These are phyloP conservation scores for Leccinum incarnatum DNA, from an alignment of 768 basidiomycete genomes.

Conservation along the genomic window DNA sequence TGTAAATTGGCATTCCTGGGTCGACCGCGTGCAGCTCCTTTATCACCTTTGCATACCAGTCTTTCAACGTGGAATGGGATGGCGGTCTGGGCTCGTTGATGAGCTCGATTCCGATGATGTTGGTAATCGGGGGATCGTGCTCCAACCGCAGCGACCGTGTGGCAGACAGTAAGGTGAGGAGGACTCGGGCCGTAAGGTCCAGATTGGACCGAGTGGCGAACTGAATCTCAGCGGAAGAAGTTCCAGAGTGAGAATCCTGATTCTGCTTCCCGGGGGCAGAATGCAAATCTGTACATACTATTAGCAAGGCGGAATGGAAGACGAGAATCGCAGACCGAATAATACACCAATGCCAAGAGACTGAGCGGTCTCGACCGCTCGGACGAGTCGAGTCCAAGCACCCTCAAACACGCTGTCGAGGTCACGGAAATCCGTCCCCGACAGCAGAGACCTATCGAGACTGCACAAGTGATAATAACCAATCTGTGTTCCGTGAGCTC, in stretches of 20 bases:
- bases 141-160: conserved; percentile 49
- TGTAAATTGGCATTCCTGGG: conserved; percentile 61
- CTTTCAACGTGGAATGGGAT: conserved; percentile 47
- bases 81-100: conserved; percentile 59
- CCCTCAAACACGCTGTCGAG: conserved; percentile 50
- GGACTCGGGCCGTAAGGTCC: conserved; percentile 45
- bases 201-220: conserved; percentile 51
- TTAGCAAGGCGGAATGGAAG: conserved; percentile 17
- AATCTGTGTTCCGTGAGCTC: conserved; percentile 42
- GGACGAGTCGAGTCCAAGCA: conserved; percentile 64
- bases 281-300: conserved; percentile 55
- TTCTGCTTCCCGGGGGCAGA: conserved; percentile 78
- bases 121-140: conserved; percentile 36
- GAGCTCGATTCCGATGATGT: conserved; percentile 56
- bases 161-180: conserved; percentile 41
- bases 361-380: conserved; percentile 58
- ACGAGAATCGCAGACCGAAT: conserved; percentile 44
- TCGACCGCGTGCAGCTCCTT: conserved; percentile 49
- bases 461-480: conserved; percentile 72
- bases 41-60: conserved; percentile 65
- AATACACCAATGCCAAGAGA: conserved; percentile 67
- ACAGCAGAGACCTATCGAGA: conserved; percentile 53
- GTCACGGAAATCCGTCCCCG: conserved; percentile 63
- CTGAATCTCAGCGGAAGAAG: conserved; percentile 44
- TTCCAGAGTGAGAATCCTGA: conserved; percentile 62